Percentiles rank a stretch among this genome's conserved stretches.
Evolutionary conservation across 345 rosid genomes (phyloP).

Genomic region (Salix caprea): DNA sequence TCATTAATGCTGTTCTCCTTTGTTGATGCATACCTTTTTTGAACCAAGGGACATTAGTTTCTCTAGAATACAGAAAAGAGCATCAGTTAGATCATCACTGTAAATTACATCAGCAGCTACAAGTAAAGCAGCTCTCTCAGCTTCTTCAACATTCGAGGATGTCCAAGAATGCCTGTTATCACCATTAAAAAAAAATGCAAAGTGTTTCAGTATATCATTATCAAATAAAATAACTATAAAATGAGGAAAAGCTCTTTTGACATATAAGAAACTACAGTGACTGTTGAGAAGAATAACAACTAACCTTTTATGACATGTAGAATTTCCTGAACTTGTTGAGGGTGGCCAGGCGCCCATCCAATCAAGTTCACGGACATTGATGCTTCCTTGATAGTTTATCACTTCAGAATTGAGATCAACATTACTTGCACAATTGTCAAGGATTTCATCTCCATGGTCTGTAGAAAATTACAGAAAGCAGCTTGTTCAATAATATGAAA

Average conservation of each 20-base stretch:
- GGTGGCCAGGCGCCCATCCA: constrained; percentile 76
- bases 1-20: not conserved
- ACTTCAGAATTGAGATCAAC: constrained; percentile 44
- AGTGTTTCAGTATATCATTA: not conserved
- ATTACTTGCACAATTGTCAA: constrained; percentile 60
- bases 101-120: constrained; percentile 71
- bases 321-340: constrained; percentile 13
- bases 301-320: constrained; percentile 36
- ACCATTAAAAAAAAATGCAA: not conserved
- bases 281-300: not conserved
- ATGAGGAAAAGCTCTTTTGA: not conserved
- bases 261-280: not conserved
- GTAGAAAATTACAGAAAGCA: constrained; percentile 6
- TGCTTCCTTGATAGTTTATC: constrained; percentile 34
- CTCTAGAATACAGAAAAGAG: constrained; percentile 41
- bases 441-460: constrained; percentile 66
- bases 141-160: constrained; percentile 45
- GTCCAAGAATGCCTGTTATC: constrained; percentile 46
- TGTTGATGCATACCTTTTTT: constrained; percentile 30
- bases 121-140: constrained; percentile 44
- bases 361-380: constrained; percentile 71
- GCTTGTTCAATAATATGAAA: not conserved
- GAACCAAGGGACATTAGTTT: constrained; percentile 45
- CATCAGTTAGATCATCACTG: constrained; percentile 57
- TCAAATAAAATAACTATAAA: not conserved